Evolutionary conservation across 1,284 basidiomycete genomes (phyloP).

Genomic region (Cryptococcus sp.): DNA sequence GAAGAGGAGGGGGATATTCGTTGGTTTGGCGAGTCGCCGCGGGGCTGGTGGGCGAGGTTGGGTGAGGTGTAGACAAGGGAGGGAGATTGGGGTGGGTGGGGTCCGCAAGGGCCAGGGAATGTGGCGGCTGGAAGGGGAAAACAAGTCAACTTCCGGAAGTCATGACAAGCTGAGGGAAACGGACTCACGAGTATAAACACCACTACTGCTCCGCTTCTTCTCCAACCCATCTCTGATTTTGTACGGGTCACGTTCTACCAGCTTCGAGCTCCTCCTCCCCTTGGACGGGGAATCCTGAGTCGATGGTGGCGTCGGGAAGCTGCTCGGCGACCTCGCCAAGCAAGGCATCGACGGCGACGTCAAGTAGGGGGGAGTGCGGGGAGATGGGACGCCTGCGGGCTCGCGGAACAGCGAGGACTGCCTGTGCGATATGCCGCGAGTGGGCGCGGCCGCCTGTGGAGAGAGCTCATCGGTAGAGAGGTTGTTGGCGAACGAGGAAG

Average conservation of each 20-base stretch:
- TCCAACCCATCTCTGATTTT: slow-evolving; percentile 18
- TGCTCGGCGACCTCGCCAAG: neutral
- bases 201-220: slow-evolving; percentile 14
- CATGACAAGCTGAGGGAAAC: neutral
- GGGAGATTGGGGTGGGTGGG: slow-evolving; percentile 16
- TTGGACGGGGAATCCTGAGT: neutral
- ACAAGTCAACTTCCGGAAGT: neutral
- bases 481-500: neutral
- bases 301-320: neutral
- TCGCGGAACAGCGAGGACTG: neutral
- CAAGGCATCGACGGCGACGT: slow-evolving; percentile 1
- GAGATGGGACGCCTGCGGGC: neutral
- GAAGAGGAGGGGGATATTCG: slow-evolving; percentile 18
- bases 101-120: slow-evolving; percentile 21
- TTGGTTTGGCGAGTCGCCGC: too few species aligned
- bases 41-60: slow-evolving; percentile 4
- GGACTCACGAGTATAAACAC: slow-evolving; percentile 24
- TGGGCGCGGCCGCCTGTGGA: too few species aligned
- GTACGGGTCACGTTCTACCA: slow-evolving; percentile 14
- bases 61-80: slow-evolving; percentile 18
- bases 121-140: slow-evolving; percentile 9
- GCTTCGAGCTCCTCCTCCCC: slow-evolving; percentile 5
- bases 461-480: too few species aligned
- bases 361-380: neutral
- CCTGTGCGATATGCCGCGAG: too few species aligned